phyloP scores from a whole-genome alignment of 331 rosid species.

The Saraca asoca region DNA sequence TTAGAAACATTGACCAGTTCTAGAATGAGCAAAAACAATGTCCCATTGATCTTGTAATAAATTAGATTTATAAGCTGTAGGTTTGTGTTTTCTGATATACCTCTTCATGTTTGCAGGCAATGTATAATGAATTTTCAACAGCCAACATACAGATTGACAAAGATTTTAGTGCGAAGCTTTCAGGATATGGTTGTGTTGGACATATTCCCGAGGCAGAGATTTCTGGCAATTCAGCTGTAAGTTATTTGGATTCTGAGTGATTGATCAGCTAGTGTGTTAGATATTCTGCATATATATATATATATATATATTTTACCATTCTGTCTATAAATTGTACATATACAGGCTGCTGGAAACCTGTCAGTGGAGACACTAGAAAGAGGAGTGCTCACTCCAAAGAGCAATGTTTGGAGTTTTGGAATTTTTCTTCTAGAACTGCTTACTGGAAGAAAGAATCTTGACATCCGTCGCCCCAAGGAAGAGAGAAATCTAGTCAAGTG shows the following conservation, averaged over 20 bases:
- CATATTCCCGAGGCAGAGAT: slow-evolving; percentile 86
- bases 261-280: background rate
- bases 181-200: slow-evolving; percentile 95
- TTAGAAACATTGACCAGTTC: slow-evolving; percentile 12
- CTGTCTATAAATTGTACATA: slow-evolving; percentile 18
- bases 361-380: slow-evolving; percentile 91
- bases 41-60: slow-evolving; percentile 1
- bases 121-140: slow-evolving; percentile 93
- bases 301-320: background rate
- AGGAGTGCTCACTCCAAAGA: slow-evolving; percentile 94
- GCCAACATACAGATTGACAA: slow-evolving; percentile 94
- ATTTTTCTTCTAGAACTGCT: slow-evolving; percentile 84
- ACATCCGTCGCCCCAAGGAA: slow-evolving; percentile 86
- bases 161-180: slow-evolving; percentile 97
- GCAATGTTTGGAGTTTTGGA: slow-evolving; percentile 97
- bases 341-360: slow-evolving; percentile 88
- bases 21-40: background rate
- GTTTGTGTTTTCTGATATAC: slow-evolving; percentile 35
- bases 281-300: too few relatives aligned
- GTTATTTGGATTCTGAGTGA: slow-evolving; percentile 34
- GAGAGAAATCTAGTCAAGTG: slow-evolving; percentile 91
- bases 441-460: slow-evolving; percentile 86
- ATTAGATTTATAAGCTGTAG: slow-evolving; percentile 12
- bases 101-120: slow-evolving; percentile 66
- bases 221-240: slow-evolving; percentile 69